These are phyloP conservation scores for Amphicarpaea edgeworthii DNA, from an alignment of 306 rosid genomes.

Conservation along the genomic window DNA sequence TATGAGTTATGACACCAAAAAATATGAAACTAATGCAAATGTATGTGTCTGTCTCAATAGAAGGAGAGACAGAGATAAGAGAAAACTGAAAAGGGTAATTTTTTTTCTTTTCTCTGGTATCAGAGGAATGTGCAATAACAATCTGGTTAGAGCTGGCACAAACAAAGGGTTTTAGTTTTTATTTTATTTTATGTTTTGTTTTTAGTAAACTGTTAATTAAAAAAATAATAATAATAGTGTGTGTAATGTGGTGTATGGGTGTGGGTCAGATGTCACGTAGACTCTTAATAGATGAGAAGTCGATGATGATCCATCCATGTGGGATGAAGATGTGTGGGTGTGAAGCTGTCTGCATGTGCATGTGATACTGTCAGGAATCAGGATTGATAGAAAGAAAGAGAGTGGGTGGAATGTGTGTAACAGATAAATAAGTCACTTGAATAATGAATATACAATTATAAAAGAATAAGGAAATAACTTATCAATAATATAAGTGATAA, in stretches of 20 bases:
- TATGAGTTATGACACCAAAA: constrained; percentile 39
- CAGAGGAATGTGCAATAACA: constrained; percentile 51
- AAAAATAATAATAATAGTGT: too few species aligned
- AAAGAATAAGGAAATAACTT: too few species aligned
- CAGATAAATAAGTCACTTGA: too few species aligned
- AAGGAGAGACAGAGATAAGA: constrained; percentile 46
- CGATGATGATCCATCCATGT: constrained; percentile 60
- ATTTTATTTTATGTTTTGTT: neutral
- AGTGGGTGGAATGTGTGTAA: constrained; percentile 33
- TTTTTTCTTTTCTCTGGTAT: constrained; percentile 31
- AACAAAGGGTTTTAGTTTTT: neutral
- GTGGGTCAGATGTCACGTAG: constrained; percentile 60
- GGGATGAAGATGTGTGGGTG: constrained; percentile 74
- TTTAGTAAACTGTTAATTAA: constrained; percentile 9
- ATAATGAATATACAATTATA: too few species aligned
- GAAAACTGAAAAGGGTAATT: constrained; percentile 34
- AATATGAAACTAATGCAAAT: constrained; percentile 43
- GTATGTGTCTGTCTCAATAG: constrained; percentile 41
- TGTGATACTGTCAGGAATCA: constrained; percentile 89
- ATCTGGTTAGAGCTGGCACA: constrained; percentile 57
- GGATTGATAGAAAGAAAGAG: constrained; percentile 23
- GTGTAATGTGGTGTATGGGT: too few species aligned
- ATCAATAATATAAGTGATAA: too few species aligned
- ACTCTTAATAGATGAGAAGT: constrained; percentile 47
- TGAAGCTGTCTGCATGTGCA: constrained; percentile 76